phyloP scores from a whole-genome alignment of 169 alveolate genomes.

The Babesia divergens region DNA sequence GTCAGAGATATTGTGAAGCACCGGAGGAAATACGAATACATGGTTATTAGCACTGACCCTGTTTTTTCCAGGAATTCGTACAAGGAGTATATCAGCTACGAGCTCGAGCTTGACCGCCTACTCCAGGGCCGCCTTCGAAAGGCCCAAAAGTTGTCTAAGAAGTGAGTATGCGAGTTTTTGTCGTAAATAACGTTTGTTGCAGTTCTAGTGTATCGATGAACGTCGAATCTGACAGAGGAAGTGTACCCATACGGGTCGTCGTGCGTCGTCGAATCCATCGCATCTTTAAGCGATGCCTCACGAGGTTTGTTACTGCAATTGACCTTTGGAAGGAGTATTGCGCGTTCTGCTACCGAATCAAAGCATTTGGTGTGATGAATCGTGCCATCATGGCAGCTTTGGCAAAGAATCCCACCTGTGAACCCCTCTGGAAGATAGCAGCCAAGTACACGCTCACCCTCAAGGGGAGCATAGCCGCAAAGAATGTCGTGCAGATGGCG shows the following conservation, averaged over 20 bases:
- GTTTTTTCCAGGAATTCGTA: constrained; percentile 28
- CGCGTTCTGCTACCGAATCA: constrained; percentile 36
- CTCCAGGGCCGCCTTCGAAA: constrained; percentile 31
- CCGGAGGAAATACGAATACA: constrained; percentile 40
- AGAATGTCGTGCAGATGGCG: constrained; percentile 41
- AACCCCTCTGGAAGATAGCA: constrained; percentile 35
- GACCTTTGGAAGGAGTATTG: constrained; percentile 40
- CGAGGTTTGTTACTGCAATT: constrained; percentile 9
- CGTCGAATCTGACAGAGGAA: constrained; percentile 4
- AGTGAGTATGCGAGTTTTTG: background rate
- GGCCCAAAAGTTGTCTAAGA: background rate
- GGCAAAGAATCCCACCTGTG: constrained; percentile 53
- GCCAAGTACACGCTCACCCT: constrained; percentile 36
- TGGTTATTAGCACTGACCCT: constrained; percentile 53
- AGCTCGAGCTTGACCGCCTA: constrained; percentile 46
- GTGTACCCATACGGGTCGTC: constrained; percentile 7
- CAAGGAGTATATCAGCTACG: constrained; percentile 39
- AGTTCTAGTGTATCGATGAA: background rate
- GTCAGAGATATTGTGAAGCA: constrained; percentile 22
- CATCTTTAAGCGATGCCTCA: constrained; percentile 45
- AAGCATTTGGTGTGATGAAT: constrained; percentile 32
- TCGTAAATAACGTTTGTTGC: background rate
- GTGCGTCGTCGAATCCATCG: constrained; percentile 46
- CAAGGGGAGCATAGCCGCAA: constrained; percentile 45
- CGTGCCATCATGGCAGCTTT: constrained; percentile 46